Evolutionary conservation across 2,329 filamentous ascomycete genomes (phyloP), one percentile per base, ranked within the genome.

Genomic region (Acrocalymma vagum): DNA sequence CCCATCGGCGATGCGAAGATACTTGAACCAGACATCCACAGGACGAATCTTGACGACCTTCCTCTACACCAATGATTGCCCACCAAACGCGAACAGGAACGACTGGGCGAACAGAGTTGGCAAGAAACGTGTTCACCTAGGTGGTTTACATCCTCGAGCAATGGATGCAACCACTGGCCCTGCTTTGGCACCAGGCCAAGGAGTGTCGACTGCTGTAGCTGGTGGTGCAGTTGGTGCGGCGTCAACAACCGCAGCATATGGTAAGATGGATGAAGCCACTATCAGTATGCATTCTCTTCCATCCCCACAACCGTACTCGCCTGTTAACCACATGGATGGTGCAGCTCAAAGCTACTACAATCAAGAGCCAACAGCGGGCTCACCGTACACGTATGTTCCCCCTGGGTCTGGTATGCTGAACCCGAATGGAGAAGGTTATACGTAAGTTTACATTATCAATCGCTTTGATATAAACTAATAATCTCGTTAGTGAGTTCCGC

Each of bases 1-100:
- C 11, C 44, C 36, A 21, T 44, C 39, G 6, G 29, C 11, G 8
- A 45, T 51, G 36, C 39, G 44, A n/a, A 23, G 28, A 22, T 42
- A 18, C 34, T 37, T 51, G 15, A 34, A 51, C 17, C 41, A 42
- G 11, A 51, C 45, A 11, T 51, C 48, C 13, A 23, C 45, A 13
- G 48, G 48, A 9, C 40, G 48, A 5, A 28, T 48, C 14, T 23
- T 48, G 6, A 48, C 44, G 5, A 39, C 37, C 4, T 45, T 48
- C 40, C 25, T 51, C 2, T 51, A 48, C 25, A 33, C 40, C 1
- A 42, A 48, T 20, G 48, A 51, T 13, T 48, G 37, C 20, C 30
- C 37, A 16, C 48, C 48, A 5, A 27, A 27, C 7, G 34, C 48
- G 7, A 24, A 31, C 5, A 16, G 28, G 7, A 17, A 24, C 5